Conservation (phyloP, 2,329 filamentous ascomycete genomes). For the Ophiostoma piceae region DNA sequence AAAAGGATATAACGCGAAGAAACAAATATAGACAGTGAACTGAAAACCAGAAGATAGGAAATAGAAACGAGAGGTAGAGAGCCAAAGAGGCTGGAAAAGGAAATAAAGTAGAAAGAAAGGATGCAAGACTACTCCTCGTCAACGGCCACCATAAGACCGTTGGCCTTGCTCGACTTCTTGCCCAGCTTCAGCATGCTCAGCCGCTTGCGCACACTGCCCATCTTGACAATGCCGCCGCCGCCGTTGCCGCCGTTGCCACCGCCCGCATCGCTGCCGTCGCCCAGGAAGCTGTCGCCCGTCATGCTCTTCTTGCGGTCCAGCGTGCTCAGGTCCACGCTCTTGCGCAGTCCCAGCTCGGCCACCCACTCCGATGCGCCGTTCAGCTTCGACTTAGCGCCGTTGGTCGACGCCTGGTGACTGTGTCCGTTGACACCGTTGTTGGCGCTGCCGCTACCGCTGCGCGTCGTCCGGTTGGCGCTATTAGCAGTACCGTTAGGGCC, state of each 20-base stretch:
- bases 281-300: conserved; percentile 13
- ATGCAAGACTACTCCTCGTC: conserved; percentile 45
- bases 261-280: background rate
- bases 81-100: background rate
- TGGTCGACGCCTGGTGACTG: conserved; percentile 12
- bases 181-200: conserved; percentile 73
- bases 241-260: conserved; percentile 18
- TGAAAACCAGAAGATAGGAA: background rate
- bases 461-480: conserved; percentile 8
- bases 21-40: background rate
- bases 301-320: conserved; percentile 29
- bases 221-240: conserved; percentile 39
- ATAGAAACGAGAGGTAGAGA: background rate
- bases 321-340: conserved; percentile 29
- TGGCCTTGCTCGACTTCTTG: conserved; percentile 59
- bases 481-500: background rate
- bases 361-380: conserved; percentile 32
- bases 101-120: background rate
- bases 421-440: conserved; percentile 28
- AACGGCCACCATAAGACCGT: conserved; percentile 48
- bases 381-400: conserved; percentile 28
- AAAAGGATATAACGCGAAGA: conserved; percentile 14
- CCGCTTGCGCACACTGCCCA: conserved; percentile 67
- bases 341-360: conserved; percentile 31
- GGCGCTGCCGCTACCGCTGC: conserved; percentile 13